A percentile compares a stretch with the other conserved stretches of the same genome.
Evolutionary conservation across 2,329 filamentous ascomycete species (phyloP).

Genomic region (Epichloe sp.): DNA sequence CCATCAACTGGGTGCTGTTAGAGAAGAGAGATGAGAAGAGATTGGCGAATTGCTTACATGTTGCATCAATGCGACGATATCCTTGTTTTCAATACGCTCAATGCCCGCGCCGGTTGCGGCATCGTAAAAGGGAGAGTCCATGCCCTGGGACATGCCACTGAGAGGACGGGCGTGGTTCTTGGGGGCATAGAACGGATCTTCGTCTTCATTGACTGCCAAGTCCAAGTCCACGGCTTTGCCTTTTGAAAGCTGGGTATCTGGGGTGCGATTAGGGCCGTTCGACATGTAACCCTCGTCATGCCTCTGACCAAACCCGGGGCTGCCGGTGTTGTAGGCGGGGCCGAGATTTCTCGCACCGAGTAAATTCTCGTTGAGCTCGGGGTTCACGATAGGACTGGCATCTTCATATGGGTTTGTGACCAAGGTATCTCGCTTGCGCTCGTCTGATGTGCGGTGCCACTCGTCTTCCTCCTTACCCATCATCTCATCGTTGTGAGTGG

Average conservation of each 20-base stretch:
- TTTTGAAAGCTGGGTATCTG: slow-evolving; percentile 34
- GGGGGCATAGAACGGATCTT: slow-evolving; percentile 52
- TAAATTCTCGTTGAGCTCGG: slow-evolving; percentile 37
- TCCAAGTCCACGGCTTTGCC: slow-evolving; percentile 43
- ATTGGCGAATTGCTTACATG: slow-evolving; percentile 44
- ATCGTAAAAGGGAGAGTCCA: slow-evolving; percentile 77
- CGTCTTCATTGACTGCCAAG: slow-evolving; percentile 32
- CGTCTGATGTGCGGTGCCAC: slow-evolving; percentile 48
- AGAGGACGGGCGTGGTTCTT: slow-evolving; percentile 52
- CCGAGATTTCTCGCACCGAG: slow-evolving; percentile 27
- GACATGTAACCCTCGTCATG: slow-evolving; percentile 88
- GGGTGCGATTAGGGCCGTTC: slow-evolving; percentile 45
- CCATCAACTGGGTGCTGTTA: slow-evolving; percentile 54
- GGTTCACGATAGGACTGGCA: slow-evolving; percentile 47
- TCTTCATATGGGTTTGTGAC: slow-evolving; percentile 56
- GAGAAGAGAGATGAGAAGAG: slow-evolving; percentile 1
- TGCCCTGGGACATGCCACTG: slow-evolving; percentile 84
- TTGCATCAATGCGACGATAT: slow-evolving; percentile 95
- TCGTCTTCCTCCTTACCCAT: slow-evolving; percentile 51
- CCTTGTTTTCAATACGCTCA: slow-evolving; percentile 86
- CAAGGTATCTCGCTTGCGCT: slow-evolving; percentile 52
- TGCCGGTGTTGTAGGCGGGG: slow-evolving; percentile 37
- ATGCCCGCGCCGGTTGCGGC: slow-evolving; percentile 76
- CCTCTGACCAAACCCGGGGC: slow-evolving; percentile 46
- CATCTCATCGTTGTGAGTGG: slow-evolving; percentile 36